Base-by-base conservation (phyloP, 306 rosid species). In the Quercus variabilis region DNA sequence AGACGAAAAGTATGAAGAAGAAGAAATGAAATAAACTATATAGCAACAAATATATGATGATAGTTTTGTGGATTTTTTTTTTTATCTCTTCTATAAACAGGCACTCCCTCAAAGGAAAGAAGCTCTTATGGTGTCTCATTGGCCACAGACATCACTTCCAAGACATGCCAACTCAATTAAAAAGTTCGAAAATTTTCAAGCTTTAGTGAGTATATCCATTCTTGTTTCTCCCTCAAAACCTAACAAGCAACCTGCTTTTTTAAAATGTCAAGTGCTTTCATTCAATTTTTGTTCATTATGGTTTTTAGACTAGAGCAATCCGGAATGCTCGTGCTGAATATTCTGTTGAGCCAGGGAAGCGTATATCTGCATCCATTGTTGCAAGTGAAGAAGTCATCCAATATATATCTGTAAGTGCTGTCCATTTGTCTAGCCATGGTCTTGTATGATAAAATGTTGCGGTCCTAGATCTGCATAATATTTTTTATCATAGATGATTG, bases 281-380 rank as follows among this genome's bases (percentile, higher is more conserved):
- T 54, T 64, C 35, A 46, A 18, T 15, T 54, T 52, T 75, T 67
- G 31, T 65, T 55, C 75, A 67, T 78, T 46, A 21, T 82, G 41
- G 25, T 77, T 74, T 49, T 56, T 83, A 94, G 99, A 92, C 89
- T 73, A 92, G 88, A 86, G 91, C 97, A 11, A 80, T 94, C 75
- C 84, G 99, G 82, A 94, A 94, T 92, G 94, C 92, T 75, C 89
- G 97, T 78, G 97, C 99, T 78, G 99, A 94, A 89, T 92, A 94
- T 85, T 91, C 97, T 73, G 99, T 94, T 87, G 99, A 91, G 87
- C 97, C 97, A 52, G 99, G 85, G 23, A 94, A 90, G 85, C 89
- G 93, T 60, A 91, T 94, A 85, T 94, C 99, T 57, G 97, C 93
- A 63, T 91, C 91, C 18, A 78, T 92, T 59, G 92, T 92, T 82